phyloP scores from a whole-genome alignment of 2,329 filamentous ascomycete species.

The Aspergillus amoenus region DNA sequence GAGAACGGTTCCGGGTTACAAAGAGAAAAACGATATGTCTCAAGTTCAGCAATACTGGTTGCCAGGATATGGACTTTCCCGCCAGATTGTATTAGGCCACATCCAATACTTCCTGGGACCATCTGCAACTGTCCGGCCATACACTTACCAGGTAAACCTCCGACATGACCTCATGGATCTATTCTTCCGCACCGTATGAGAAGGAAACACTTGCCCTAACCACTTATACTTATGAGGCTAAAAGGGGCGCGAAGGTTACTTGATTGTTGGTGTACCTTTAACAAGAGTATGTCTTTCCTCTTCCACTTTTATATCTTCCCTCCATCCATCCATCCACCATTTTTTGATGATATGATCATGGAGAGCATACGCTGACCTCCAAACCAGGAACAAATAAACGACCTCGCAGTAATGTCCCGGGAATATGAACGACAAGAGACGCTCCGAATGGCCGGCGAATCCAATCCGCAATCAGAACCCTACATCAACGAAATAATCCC shows the following conservation, averaged over 20 bases:
- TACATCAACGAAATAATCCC: conserved; percentile 47
- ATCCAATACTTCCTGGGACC: conserved; percentile 51
- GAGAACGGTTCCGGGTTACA: not conserved
- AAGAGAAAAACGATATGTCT: conserved; percentile 29
- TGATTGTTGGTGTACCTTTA: conserved; percentile 47
- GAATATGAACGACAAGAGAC: conserved; percentile 51
- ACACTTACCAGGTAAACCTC: conserved; percentile 46
- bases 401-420: conserved; percentile 47
- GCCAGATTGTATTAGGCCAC: conserved; percentile 49
- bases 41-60: conserved; percentile 48
- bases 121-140: conserved; percentile 47
- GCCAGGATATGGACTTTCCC: conserved; percentile 49
- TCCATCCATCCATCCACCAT: not conserved
- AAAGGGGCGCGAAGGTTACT: conserved; percentile 50
- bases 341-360: not conserved
- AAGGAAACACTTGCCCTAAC: conserved; percentile 23
- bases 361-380: conserved; percentile 12
- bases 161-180: conserved; percentile 1
- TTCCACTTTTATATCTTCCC: not conserved
- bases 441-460: conserved; percentile 41
- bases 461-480: conserved; percentile 29
- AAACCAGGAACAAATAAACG: conserved; percentile 49
- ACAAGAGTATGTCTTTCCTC: conserved; percentile 39
- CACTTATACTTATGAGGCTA: conserved; percentile 17
- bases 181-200: not conserved